Percentiles rank a stretch among this genome's conserved stretches.
Conservation (phyloP, 1,284 basidiomycete genomes). For the Trichosporon faecale region DNA sequence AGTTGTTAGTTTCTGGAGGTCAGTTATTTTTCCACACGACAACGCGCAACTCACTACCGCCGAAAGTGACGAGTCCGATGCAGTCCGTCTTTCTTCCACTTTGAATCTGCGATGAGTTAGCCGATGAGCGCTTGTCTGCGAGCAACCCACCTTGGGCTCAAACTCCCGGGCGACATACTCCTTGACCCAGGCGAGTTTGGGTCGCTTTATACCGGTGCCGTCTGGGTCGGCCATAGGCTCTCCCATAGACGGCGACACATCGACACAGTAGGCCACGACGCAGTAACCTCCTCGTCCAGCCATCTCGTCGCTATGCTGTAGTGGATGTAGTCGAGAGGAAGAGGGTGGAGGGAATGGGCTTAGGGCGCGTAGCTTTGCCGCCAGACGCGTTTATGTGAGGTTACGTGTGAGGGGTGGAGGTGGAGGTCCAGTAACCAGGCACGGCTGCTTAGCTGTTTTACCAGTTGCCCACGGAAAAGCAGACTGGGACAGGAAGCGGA, state of each 20-base stretch:
- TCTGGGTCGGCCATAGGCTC: constrained; percentile 61
- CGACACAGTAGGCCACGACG: constrained; percentile 65
- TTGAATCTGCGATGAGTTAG: constrained; percentile 63
- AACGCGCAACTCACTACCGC: constrained; percentile 63
- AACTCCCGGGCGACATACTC: constrained; percentile 83
- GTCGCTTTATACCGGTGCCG: constrained; percentile 60
- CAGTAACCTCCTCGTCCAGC: constrained; percentile 46
- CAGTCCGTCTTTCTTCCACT: constrained; percentile 86
- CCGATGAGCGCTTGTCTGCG: not conserved
- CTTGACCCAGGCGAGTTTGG: constrained; percentile 74
- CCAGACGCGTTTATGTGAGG: not conserved
- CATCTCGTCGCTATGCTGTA: constrained; percentile 21
- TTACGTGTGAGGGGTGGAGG: constrained; percentile 4
- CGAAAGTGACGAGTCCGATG: constrained; percentile 79
- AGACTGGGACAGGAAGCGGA: too few relatives aligned
- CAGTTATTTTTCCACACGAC: not conserved
- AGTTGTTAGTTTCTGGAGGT: constrained; percentile 67
- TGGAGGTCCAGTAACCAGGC: not conserved
- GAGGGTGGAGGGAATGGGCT: not conserved
- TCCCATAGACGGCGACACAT: constrained; percentile 82
- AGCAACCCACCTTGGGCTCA: constrained; percentile 70
- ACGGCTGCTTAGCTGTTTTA: not conserved
- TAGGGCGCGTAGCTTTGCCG: not conserved
- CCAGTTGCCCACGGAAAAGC: too few relatives aligned
- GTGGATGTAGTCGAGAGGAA: not conserved